A percentile compares a stretch with the other conserved stretches of the same genome.
Conservation (phyloP, 192 early-diverging fungal species). For the Backusella luteola region DNA sequence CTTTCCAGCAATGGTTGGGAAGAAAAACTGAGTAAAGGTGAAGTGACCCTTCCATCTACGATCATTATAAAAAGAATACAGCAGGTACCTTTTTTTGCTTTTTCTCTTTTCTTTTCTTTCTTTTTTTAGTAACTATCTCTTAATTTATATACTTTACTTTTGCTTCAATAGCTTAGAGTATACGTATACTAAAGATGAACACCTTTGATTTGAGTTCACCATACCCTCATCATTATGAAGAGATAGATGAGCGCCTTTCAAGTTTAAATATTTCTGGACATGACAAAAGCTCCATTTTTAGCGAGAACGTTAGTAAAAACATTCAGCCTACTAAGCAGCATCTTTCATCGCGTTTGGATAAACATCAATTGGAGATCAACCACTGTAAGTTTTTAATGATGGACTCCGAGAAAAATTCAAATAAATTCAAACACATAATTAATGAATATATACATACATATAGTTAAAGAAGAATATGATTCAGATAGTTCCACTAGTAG, state of each 20-base stretch:
- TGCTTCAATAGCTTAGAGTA: not conserved
- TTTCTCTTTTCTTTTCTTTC: slow-evolving; percentile 8
- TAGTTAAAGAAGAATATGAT: slow-evolving; percentile 12
- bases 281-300: not conserved
- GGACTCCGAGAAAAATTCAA: not conserved
- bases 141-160: not conserved
- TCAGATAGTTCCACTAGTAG: not conserved
- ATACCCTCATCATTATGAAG: not conserved
- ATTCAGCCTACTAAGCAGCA: not conserved
- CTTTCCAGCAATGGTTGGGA: not conserved
- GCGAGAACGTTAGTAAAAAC: not conserved
- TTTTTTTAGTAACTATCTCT: not conserved
- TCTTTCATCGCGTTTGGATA: not conserved
- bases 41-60: not conserved
- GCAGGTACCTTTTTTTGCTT: not conserved
- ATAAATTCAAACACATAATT: not conserved
- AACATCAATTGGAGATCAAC: not conserved
- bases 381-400: not conserved
- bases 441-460: not conserved
- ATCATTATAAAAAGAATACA: not conserved
- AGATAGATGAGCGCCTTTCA: slow-evolving; percentile 11
- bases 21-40: slow-evolving; percentile 8
- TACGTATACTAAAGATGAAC: not conserved
- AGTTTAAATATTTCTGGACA: not conserved
- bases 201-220: not conserved